phyloP scores from a whole-genome alignment of 2,329 filamentous ascomycete species.

The Alternaria novae-zelandiae region DNA sequence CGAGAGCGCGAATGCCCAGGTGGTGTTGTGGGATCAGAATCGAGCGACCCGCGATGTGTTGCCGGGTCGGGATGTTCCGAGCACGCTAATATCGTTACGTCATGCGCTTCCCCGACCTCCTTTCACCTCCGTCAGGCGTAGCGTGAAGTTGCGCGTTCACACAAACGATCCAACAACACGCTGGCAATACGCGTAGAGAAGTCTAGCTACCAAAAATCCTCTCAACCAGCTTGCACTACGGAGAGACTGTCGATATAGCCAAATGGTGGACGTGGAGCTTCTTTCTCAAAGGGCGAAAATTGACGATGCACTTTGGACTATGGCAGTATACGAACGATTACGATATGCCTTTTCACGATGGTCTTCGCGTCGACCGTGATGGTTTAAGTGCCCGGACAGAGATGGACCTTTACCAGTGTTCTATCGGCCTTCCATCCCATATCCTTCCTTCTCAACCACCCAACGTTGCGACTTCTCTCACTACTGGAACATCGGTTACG shows the following conservation, averaged over 20 bases:
- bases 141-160: not conserved
- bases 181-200: not conserved
- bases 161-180: not conserved
- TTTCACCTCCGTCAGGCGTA: not conserved
- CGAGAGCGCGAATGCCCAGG: not conserved
- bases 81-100: not conserved
- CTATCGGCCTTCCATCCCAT: not conserved
- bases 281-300: not conserved
- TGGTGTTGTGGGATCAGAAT: not conserved
- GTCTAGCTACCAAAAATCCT: not conserved
- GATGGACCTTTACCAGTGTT: not conserved
- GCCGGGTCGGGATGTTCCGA: not conserved
- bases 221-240: not conserved
- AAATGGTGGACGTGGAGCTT: not conserved
- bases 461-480: not conserved
- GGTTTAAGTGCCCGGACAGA: not conserved
- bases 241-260: not conserved
- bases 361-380: not conserved
- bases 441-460: not conserved
- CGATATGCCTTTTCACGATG: not conserved
- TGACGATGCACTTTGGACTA: not conserved
- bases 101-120: not conserved
- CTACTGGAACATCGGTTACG: not conserved
- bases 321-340: not conserved
- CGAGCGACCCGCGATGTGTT: not conserved